Evolutionary conservation across 73 alveolate genomes (phyloP).

Genomic region (Tetrahymena malaccensis): DNA sequence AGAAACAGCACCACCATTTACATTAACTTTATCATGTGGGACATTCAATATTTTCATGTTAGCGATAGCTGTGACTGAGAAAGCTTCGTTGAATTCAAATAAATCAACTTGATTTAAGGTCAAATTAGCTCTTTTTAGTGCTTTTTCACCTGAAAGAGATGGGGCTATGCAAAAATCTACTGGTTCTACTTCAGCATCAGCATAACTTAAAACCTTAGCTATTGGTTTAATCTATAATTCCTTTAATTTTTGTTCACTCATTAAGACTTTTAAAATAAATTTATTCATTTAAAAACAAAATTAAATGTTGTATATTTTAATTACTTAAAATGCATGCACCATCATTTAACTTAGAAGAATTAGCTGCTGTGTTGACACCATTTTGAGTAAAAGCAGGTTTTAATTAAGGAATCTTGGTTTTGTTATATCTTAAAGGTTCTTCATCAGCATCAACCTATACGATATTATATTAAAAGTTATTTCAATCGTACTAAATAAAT

Average conservation of each 20-base stretch:
- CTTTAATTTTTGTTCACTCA: conserved; percentile 28
- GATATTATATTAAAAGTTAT: not conserved
- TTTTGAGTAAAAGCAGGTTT: conserved; percentile 44
- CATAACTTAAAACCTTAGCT: conserved; percentile 47
- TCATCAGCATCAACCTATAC: conserved; percentile 36
- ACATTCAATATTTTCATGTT: conserved; percentile 43
- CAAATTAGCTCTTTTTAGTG: conserved; percentile 26
- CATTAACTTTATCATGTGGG: conserved; percentile 60
- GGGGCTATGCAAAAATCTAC: conserved; percentile 47
- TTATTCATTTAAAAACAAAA: not conserved
- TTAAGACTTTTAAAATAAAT: conserved; percentile 8
- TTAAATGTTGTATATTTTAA: not conserved
- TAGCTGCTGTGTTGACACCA: conserved; percentile 63
- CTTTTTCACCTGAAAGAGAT: conserved; percentile 20
- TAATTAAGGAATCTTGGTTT: conserved; percentile 37
- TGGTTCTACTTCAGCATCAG: conserved; percentile 53
- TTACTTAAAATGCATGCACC: conserved; percentile 51
- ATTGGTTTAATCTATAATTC: conserved; percentile 37
- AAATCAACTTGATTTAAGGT: conserved; percentile 17
- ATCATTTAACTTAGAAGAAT: conserved; percentile 54
- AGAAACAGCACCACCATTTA: conserved; percentile 93
- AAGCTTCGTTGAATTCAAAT: conserved; percentile 52
- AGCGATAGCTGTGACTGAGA: conserved; percentile 41
- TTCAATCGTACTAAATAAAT: not conserved
- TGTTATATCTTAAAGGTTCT: conserved; percentile 51